These are phyloP conservation scores for Diddensiella caesifluorescens DNA, from an alignment of 805 yeast species.

Conservation along the genomic window DNA sequence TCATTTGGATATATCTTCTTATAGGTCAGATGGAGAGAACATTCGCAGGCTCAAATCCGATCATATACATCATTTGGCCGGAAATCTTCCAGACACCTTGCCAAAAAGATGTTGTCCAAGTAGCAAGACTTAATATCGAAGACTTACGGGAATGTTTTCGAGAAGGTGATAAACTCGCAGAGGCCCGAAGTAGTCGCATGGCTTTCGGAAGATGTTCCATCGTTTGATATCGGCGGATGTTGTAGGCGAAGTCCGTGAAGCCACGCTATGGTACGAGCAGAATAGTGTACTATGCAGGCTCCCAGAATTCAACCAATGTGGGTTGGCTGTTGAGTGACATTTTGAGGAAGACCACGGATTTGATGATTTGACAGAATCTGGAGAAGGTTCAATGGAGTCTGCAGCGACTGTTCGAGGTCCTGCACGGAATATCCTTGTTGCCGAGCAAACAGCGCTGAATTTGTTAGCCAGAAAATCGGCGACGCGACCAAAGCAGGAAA, in stretches of 20 bases:
- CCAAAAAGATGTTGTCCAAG: conserved; percentile 58
- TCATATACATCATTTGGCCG: too few species aligned
- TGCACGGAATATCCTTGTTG: conserved; percentile 69
- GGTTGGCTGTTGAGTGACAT: conserved; percentile 68
- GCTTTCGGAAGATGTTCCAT: conserved; percentile 84
- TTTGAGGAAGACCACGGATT: conserved; percentile 61
- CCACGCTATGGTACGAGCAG: conserved; percentile 76
- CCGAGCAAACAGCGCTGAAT: conserved; percentile 84
- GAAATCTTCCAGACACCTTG: too few species aligned
- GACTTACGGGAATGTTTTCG: too few species aligned
- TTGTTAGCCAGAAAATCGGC: conserved; percentile 80
- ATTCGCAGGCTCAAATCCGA: too few species aligned
- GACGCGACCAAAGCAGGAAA: conserved; percentile 61
- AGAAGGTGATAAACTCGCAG: too few species aligned
- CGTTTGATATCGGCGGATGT: conserved; percentile 94
- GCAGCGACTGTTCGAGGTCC: conserved; percentile 80
- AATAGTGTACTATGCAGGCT: conserved; percentile 77
- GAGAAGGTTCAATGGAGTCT: conserved; percentile 40
- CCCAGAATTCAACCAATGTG: conserved; percentile 78
- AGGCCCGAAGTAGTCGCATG: conserved; percentile 67
- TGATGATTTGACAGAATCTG: conserved; percentile 31
- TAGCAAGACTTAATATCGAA: too few species aligned
- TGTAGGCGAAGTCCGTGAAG: conserved; percentile 66
- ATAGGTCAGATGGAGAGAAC: too few species aligned
- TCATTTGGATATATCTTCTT: too few species aligned